Conservation (phyloP, 495 filamentous ascomycete species). For the Talaromyces thailandensis region DNA sequence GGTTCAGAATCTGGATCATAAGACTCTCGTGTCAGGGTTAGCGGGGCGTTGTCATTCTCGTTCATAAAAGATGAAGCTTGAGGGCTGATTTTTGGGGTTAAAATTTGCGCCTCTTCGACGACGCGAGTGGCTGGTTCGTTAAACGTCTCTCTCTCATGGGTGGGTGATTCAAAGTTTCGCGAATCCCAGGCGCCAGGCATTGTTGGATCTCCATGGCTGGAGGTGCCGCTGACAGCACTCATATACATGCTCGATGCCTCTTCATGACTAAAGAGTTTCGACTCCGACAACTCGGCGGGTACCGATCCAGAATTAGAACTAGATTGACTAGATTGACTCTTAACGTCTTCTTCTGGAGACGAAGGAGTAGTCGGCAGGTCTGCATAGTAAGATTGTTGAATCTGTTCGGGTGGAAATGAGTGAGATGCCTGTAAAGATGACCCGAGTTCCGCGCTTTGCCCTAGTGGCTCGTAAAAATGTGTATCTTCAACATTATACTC, state of each 20-base stretch:
- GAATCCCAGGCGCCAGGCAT: slow-evolving; percentile 58
- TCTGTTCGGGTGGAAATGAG: neutral
- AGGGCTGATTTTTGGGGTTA: slow-evolving; percentile 23
- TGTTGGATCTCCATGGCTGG: slow-evolving; percentile 28
- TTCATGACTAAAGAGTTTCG: slow-evolving; percentile 77
- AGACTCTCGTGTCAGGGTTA: neutral
- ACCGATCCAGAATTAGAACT: slow-evolving; percentile 10
- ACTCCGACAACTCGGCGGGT: slow-evolving; percentile 53
- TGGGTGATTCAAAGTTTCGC: slow-evolving; percentile 11
- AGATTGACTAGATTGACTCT: neutral
- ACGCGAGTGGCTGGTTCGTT: neutral
- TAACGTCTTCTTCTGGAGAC: neutral
- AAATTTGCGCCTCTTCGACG: slow-evolving; percentile 13
- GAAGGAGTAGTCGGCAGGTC: neutral
- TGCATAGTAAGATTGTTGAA: neutral
- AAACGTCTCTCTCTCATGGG: neutral
- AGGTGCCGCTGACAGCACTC: slow-evolving; percentile 52
- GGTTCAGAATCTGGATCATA: neutral
- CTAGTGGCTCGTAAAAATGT: neutral
- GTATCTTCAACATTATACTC: neutral
- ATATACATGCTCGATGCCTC: slow-evolving; percentile 97
- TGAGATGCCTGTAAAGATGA: neutral
- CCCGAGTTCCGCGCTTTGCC: neutral
- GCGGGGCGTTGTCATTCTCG: neutral
- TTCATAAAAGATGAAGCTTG: neutral